A percentile compares a stretch with the other conserved stretches of the same genome.
These are phyloP conservation scores for Suhomyces kilbournensis DNA, from an alignment of 805 yeast genomes.

Conservation along the genomic window DNA sequence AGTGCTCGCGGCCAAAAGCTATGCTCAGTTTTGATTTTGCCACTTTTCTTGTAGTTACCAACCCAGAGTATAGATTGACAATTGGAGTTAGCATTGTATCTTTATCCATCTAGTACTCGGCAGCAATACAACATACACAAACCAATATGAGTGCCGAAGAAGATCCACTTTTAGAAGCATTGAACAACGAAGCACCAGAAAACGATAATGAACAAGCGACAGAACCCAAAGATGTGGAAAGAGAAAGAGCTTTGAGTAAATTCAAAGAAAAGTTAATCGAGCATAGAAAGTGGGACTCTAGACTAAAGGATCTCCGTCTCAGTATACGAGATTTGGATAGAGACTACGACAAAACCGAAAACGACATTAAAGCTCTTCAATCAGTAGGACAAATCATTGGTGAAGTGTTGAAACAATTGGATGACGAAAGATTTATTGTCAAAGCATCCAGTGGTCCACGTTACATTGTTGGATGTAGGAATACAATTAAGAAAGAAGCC, in stretches of 20 bases:
- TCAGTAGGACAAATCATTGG: slow-evolving; percentile 97
- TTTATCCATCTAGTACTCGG: not conserved
- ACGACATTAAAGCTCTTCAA: slow-evolving; percentile 94
- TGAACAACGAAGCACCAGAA: slow-evolving; percentile 36
- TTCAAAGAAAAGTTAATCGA: slow-evolving; percentile 85
- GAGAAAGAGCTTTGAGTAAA: slow-evolving; percentile 71
- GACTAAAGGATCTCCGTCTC: slow-evolving; percentile 78
- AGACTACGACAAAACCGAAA: slow-evolving; percentile 88
- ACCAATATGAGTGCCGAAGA: slow-evolving; percentile 51
- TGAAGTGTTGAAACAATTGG: slow-evolving; percentile 91
- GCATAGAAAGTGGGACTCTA: slow-evolving; percentile 92
- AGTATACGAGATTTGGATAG: slow-evolving; percentile 80
- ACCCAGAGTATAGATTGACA: not conserved
- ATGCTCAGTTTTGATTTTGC: not conserved
- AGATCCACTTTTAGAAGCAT: slow-evolving; percentile 75
- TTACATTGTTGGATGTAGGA: slow-evolving; percentile 95
- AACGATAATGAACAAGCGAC: slow-evolving; percentile 13
- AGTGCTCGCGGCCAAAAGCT: not conserved
- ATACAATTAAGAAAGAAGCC: slow-evolving; percentile 78
- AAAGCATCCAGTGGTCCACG: slow-evolving; percentile 97
- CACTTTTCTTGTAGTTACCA: not conserved
- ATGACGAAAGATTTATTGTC: slow-evolving; percentile 91
- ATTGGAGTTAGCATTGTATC: not conserved
- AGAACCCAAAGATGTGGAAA: slow-evolving; percentile 57
- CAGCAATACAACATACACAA: not conserved